Base-by-base conservation (phyloP, 2,329 filamentous ascomycete genomes). In the Cordyceps farinosa region DNA sequence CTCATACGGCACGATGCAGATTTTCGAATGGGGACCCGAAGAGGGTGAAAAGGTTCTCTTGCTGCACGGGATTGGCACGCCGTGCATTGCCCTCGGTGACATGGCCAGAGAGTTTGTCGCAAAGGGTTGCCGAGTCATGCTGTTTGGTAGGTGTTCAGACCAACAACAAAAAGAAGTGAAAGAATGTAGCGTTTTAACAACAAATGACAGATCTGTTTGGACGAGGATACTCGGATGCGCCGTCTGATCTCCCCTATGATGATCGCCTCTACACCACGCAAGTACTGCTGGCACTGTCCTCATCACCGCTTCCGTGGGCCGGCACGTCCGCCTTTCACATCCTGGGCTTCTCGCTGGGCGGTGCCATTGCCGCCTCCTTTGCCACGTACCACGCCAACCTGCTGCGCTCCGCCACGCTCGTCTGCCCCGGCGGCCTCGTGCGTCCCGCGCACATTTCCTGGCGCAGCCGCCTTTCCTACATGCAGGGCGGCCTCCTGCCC, bases 11-110 rank as follows among this genome's bases (percentile, higher is more conserved):
- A 84, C 78, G 5, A 84, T 91, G 65, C 80, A 88, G 52, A 87
- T 91, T 3, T 94, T 92, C 72, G 92, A 96, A 78, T 95, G 88
- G 83, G 92, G 92, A 0, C 89, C 90, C 0, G 82, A 86, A 64
- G 77, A 82, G 42, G 91, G 90, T 1, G 82, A 86, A 34, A 92
- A 88, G 70, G 86, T 94, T 1, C 77, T 96, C 15, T 77, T 96
- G 32, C 76, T 96, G 17, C 92, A 94, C 73, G 92, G 92, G 5
- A 93, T 95, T 69, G 90, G 87, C 56, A 95, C 91, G 6, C 91
- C 92, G 0, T 87, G 87, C 65, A 78, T 93, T 54, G 83, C 90
- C 0, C 76, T 94, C 22, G 87, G 86, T 2, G 81, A 84, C 48
- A 73, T 95, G 42, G 89, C 89, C 15, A 80, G 86, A 70, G 83